phyloP scores from a whole-genome alignment of 2,329 filamentous ascomycete species.

The Neonectria ditissima region DNA sequence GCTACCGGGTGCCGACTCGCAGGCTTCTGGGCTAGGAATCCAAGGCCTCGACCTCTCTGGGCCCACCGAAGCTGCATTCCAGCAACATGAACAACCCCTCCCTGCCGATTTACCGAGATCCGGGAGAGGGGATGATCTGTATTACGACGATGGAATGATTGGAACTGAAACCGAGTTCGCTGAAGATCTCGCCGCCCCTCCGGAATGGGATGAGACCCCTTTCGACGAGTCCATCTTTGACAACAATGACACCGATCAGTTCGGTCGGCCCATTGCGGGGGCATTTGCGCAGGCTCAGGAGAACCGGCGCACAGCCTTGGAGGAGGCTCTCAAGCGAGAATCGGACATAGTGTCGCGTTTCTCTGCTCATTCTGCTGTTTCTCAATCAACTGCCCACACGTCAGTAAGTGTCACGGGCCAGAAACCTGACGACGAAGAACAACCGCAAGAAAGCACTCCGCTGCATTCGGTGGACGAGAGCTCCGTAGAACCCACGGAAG shows the following conservation, averaged over 20 bases:
- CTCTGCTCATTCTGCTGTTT: constrained; percentile 58
- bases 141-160: constrained; percentile 75
- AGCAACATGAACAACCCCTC: constrained; percentile 37
- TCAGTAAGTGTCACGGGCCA: constrained; percentile 55
- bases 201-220: constrained; percentile 62
- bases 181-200: constrained; percentile 55
- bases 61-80: constrained; percentile 32
- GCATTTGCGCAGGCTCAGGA: constrained; percentile 67
- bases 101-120: constrained; percentile 24
- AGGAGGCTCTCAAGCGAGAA: constrained; percentile 54
- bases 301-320: constrained; percentile 52
- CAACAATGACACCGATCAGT: constrained; percentile 72
- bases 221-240: constrained; percentile 84
- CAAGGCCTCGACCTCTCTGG: constrained; percentile 48
- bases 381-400: constrained; percentile 65
- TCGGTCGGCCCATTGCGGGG: constrained; percentile 70
- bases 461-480: constrained; percentile 24
- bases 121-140: constrained; percentile 70
- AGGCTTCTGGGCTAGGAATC: constrained; percentile 57
- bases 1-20: constrained; percentile 27
- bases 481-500: constrained; percentile 21
- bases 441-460: constrained; percentile 17
- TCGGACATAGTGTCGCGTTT: constrained; percentile 60
- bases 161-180: constrained; percentile 61
- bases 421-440: constrained; percentile 27